phyloP scores from a whole-genome alignment of 305 asterid species.

The Striga hermonthica region DNA sequence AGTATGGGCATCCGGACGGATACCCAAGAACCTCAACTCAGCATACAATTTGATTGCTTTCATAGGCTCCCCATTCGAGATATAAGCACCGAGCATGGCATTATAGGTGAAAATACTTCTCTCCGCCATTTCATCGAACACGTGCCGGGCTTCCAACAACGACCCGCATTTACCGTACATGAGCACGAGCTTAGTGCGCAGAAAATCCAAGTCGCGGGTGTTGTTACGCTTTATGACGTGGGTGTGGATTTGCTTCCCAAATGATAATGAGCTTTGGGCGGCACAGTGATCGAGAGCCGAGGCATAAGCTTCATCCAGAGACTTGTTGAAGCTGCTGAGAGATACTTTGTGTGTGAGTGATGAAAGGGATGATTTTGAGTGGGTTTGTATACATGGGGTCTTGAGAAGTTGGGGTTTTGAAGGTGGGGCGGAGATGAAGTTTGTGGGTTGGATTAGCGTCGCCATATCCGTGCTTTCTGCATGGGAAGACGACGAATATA shows the following conservation, averaged over 20 bases:
- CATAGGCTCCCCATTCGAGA: slow-evolving; percentile 39
- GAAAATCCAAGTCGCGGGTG: slow-evolving; percentile 45
- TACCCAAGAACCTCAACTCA: slow-evolving; percentile 46
- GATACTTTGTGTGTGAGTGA: slow-evolving; percentile 33
- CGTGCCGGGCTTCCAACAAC: slow-evolving; percentile 42
- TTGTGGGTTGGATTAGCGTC: slow-evolving; percentile 30
- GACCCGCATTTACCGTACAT: slow-evolving; percentile 70
- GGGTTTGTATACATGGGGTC: slow-evolving; percentile 31
- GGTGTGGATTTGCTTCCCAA: slow-evolving; percentile 64
- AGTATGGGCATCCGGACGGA: slow-evolving; percentile 54
- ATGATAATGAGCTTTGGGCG: slow-evolving; percentile 33
- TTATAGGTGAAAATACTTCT: slow-evolving; percentile 69
- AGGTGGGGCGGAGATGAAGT: slow-evolving; percentile 32
- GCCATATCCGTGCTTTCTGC: slow-evolving; percentile 32
- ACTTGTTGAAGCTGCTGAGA: slow-evolving; percentile 30
- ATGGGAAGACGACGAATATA: slow-evolving; percentile 1
- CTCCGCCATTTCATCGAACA: slow-evolving; percentile 69
- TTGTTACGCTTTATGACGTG: slow-evolving; percentile 42
- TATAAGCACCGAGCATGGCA: slow-evolving; percentile 75
- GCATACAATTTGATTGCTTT: slow-evolving; percentile 51
- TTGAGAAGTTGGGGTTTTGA: slow-evolving; percentile 30
- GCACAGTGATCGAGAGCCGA: slow-evolving; percentile 56
- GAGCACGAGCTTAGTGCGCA: slow-evolving; percentile 58
- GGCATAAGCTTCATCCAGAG: slow-evolving; percentile 55
- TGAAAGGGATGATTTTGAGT: slow-evolving; percentile 37